Evolutionary conservation across 208 protist species (phyloP).

Genomic region (Sergeia podlipaevii): DNA sequence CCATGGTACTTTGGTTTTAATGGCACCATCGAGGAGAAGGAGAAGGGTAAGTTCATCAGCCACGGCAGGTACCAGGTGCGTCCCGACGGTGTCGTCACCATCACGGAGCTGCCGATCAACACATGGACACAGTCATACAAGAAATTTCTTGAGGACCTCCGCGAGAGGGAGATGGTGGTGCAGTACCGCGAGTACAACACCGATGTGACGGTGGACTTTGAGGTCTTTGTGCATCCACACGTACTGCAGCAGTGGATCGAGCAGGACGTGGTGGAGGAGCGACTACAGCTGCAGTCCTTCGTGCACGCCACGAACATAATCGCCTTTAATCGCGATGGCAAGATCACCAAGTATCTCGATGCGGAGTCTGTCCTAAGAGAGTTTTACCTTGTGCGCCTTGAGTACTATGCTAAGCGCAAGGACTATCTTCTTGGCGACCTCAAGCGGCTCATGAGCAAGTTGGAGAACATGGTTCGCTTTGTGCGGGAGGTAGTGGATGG

Average conservation of each 20-base stretch:
- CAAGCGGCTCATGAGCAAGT: slow-evolving; percentile 72
- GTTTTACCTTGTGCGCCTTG: slow-evolving; percentile 96
- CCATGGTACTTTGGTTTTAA: slow-evolving; percentile 99
- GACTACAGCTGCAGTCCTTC: slow-evolving; percentile 89
- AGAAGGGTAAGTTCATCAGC: slow-evolving; percentile 80
- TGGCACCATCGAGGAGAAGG: slow-evolving; percentile 82
- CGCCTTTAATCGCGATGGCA: slow-evolving; percentile 94
- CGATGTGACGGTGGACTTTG: slow-evolving; percentile 96
- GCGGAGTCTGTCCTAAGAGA: slow-evolving; percentile 94
- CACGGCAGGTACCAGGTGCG: slow-evolving; percentile 59
- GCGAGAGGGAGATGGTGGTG: slow-evolving; percentile 86
- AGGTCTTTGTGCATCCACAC: slow-evolving; percentile 88
- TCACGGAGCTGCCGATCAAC: slow-evolving; percentile 97
- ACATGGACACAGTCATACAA: slow-evolving; percentile 97
- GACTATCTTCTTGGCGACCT: slow-evolving; percentile 90
- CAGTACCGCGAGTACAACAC: slow-evolving; percentile 97
- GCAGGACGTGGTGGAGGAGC: slow-evolving; percentile 85
- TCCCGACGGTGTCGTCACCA: slow-evolving; percentile 83
- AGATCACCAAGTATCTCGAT: slow-evolving; percentile 95
- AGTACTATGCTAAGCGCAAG: slow-evolving; percentile 97
- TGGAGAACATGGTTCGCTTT: slow-evolving; percentile 98
- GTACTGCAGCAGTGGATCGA: slow-evolving; percentile 70
- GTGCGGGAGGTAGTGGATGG: slow-evolving; percentile 96
- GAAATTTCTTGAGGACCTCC: slow-evolving; percentile 92
- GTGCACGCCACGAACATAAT: slow-evolving; percentile 97